Percentiles rank a stretch among this genome's conserved stretches.
These are phyloP conservation scores for Symbiotaphrina buchneri DNA, from an alignment of 495 filamentous ascomycete genomes.

Conservation along the genomic window DNA sequence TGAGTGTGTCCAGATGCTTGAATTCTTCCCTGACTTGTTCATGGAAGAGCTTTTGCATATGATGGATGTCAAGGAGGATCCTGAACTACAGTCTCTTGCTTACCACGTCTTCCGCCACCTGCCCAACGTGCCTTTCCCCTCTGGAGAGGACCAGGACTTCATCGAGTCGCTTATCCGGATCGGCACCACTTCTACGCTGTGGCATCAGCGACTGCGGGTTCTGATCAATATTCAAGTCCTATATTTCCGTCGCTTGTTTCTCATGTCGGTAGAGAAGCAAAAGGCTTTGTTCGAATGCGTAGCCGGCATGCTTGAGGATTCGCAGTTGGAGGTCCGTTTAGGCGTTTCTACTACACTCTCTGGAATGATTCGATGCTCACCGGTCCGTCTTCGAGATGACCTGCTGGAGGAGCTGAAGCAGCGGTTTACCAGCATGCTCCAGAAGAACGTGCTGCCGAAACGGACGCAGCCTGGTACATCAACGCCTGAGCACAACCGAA, in stretches of 20 bases:
- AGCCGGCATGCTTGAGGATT: constrained; percentile 76
- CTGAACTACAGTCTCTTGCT: constrained; percentile 78
- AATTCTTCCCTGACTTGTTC: constrained; percentile 78
- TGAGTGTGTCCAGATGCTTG: constrained; percentile 77
- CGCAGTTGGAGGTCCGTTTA: constrained; percentile 85
- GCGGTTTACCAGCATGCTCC: constrained; percentile 56
- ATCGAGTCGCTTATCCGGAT: constrained; percentile 74
- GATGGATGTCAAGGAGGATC: constrained; percentile 99
- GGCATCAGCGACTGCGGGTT: constrained; percentile 92
- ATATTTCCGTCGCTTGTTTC: constrained; percentile 91
- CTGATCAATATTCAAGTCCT: constrained; percentile 98
- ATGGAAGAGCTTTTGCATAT: constrained; percentile 88
- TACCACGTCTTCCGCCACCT: constrained; percentile 96
- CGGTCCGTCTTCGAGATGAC: constrained; percentile 48
- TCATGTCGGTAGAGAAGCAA: constrained; percentile 58
- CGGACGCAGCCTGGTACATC: constrained; percentile 41
- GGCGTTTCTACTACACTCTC: constrained; percentile 79
- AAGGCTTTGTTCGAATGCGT: constrained; percentile 73
- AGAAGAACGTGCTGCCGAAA: constrained; percentile 70
- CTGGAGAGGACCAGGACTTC: constrained; percentile 64
- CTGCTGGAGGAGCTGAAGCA: constrained; percentile 53
- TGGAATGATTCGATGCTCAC: constrained; percentile 98
- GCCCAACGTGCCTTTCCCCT: constrained; percentile 82
- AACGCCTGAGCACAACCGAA: constrained; percentile 62
- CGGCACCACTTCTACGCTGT: constrained; percentile 64